Evolutionary conservation across 73 alveolate genomes (phyloP).

Genomic region (Effrenium voratum): DNA sequence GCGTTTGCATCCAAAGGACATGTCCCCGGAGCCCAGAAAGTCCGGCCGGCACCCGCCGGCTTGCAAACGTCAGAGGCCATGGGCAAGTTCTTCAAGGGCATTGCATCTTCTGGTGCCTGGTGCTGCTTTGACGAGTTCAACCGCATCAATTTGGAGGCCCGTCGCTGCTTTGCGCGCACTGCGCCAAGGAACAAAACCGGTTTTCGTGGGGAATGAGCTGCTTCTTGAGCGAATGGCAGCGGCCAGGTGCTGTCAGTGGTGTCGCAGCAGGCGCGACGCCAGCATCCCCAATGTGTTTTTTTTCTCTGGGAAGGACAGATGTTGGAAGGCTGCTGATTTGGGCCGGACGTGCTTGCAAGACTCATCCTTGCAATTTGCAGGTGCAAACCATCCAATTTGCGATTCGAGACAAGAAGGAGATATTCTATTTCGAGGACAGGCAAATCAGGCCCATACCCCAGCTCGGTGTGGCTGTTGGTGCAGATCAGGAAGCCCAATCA

Average conservation of each 20-base stretch:
- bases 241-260: conserved; percentile 96
- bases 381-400: conserved; percentile 96
- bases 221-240: not conserved
- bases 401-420: conserved; percentile 94
- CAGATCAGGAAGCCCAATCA: no score
- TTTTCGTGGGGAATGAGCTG: not conserved
- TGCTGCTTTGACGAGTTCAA: conserved; percentile 99
- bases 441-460: conserved; percentile 16
- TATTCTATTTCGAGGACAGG: conserved; percentile 66
- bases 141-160: conserved; percentile 97
- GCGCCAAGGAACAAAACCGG: not conserved
- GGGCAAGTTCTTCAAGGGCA: conserved; percentile 99
- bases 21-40: no score
- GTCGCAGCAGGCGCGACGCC: conserved; percentile 94
- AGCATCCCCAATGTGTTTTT: no score
- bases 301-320: no score
- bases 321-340: no score
- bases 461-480: not conserved
- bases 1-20: no score
- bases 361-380: not conserved
- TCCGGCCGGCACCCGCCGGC: no score
- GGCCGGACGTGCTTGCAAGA: no score
- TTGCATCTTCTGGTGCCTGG: conserved; percentile 98
- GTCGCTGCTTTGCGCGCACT: not conserved
- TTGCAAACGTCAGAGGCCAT: conserved; percentile 95